Evolutionary conservation across 371 early-diverging fungal genomes (phyloP).

Genomic region (Nematocida sp.): DNA sequence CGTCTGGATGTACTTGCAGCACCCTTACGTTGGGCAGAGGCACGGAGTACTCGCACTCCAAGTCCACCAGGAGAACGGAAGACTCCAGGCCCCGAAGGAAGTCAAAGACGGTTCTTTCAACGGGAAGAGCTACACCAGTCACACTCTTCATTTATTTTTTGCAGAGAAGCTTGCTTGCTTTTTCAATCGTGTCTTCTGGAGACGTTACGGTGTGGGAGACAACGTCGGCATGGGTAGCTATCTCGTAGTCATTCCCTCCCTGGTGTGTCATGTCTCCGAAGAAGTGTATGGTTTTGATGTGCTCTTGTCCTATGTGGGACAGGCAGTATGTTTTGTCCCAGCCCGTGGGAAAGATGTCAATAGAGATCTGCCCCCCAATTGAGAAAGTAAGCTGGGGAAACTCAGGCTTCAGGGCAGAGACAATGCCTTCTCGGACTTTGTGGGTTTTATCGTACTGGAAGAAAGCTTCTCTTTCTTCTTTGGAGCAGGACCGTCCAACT

Average conservation of each 20-base stretch:
- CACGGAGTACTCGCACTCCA: slow-evolving; percentile 36
- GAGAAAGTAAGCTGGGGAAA: slow-evolving; percentile 87
- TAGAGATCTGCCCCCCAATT: slow-evolving; percentile 98
- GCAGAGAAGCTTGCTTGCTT: too few species aligned
- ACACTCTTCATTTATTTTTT: too few species aligned
- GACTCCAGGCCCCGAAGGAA: too few species aligned
- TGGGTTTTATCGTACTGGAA: slow-evolving; percentile 76
- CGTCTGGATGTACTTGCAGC: neutral
- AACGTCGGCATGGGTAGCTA: slow-evolving; percentile 74
- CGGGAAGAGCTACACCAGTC: too few species aligned
- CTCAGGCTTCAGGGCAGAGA: slow-evolving; percentile 72
- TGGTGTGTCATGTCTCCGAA: slow-evolving; percentile 96
- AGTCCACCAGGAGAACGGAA: slow-evolving; percentile 27
- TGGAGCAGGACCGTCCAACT: slow-evolving; percentile 89
- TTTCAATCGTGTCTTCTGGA: slow-evolving; percentile 83
- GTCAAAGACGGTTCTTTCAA: too few species aligned
- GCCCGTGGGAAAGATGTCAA: slow-evolving; percentile 97
- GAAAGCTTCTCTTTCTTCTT: slow-evolving; percentile 81
- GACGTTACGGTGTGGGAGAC: slow-evolving; percentile 77
- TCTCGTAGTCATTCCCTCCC: slow-evolving; percentile 99
- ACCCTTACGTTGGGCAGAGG: neutral
- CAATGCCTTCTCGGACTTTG: slow-evolving; percentile 69
- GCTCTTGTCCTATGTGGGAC: slow-evolving; percentile 75
- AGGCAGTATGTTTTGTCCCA: slow-evolving; percentile 93
- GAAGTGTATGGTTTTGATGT: slow-evolving; percentile 84